Base-by-base conservation (phyloP, 1,139 yeast genomes). In the Diutina pseudorugosa region DNA sequence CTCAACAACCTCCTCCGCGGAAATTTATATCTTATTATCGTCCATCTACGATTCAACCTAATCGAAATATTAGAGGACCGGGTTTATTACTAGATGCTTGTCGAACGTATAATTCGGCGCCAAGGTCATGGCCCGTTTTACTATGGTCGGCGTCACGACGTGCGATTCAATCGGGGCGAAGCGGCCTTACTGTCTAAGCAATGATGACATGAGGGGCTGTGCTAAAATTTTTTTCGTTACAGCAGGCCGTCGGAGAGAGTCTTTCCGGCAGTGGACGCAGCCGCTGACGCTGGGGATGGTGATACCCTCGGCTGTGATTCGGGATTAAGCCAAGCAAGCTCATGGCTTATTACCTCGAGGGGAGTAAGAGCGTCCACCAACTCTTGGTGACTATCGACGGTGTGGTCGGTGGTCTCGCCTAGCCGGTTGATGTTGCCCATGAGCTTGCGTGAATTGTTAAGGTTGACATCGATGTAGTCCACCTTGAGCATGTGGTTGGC, bases 381-480 rank as follows among this genome's bases (percentile, higher is more conserved):
- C 27, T 12, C 56, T 19, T 61, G 63, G 41, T 54, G 48, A 8
- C 49, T 49, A 4, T 56, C 51, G 0, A 63, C 57, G 50, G 62
- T 61, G n/a, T 56, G 58, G 3, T 58, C 56, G 41, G 67, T 63
- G 9, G 61, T 56, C 1, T 55, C 57, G 16, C 66, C 59, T 50
- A 71, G 60, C 16, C 60, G 60, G 51, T 64, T 61, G 51, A 73
- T 55, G 55, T 71, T 70, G 20, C 56, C 51, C 36, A 74, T 74
- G 45, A 74, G 60, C 55, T 69, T 71, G 20, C 78, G 61, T 40
- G 75, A 71, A 56, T 74, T 74, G 60, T 72, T 71, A 52, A 74
- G 62, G 56, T 74, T 74, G 44, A 69, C 72, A 23, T 73, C 77
- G n/a, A 74, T 66, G 55, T 73, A 74, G 52, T 74, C 78, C 1